Percentiles rank a stretch among this genome's conserved stretches.
These are phyloP conservation scores for Microthyrium microscopicum DNA, from an alignment of 2,329 filamentous ascomycete species.

Conservation along the genomic window DNA sequence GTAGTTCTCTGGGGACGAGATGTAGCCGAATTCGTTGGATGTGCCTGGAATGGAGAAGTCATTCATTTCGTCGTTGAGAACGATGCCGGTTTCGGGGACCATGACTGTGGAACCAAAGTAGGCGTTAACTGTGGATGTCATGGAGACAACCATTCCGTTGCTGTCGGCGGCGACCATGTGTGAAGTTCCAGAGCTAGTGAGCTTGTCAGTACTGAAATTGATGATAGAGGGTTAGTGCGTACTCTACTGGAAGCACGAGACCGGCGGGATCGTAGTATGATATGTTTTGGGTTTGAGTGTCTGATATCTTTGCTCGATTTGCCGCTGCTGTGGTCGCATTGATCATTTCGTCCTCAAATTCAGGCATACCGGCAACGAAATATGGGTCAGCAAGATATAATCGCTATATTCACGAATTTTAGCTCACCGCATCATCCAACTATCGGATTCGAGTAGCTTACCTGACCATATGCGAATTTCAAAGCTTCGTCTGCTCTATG, in stretches of 20 bases:
- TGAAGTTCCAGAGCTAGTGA: conserved; percentile 57
- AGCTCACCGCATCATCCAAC: not conserved
- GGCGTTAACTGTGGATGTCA: conserved; percentile 79
- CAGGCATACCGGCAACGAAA: conserved; percentile 47
- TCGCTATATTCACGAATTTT: conserved; percentile 23
- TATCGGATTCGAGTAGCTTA: not conserved
- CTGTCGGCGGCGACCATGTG: conserved; percentile 58
- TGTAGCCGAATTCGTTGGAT: conserved; percentile 71
- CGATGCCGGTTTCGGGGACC: conserved; percentile 67
- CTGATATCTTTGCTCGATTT: conserved; percentile 52
- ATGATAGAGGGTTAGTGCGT: too few species aligned
- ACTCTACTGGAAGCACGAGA: conserved; percentile 46
- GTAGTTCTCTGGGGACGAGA: conserved; percentile 65
- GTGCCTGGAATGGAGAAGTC: conserved; percentile 75
- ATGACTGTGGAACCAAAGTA: conserved; percentile 68
- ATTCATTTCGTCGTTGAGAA: conserved; percentile 46
- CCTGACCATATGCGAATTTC: conserved; percentile 64
- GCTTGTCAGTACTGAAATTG: too few species aligned
- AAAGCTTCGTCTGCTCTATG: conserved; percentile 81
- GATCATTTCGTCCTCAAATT: conserved; percentile 54
- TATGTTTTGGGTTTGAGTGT: conserved; percentile 53
- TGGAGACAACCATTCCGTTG: conserved; percentile 57
- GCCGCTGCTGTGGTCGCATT: conserved; percentile 38
- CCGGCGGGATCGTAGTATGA: conserved; percentile 55
- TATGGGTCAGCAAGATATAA: conserved; percentile 65